These are phyloP conservation scores for Herpetomonas tarakana DNA, from an alignment of 208 protist genomes.

Conservation along the genomic window DNA sequence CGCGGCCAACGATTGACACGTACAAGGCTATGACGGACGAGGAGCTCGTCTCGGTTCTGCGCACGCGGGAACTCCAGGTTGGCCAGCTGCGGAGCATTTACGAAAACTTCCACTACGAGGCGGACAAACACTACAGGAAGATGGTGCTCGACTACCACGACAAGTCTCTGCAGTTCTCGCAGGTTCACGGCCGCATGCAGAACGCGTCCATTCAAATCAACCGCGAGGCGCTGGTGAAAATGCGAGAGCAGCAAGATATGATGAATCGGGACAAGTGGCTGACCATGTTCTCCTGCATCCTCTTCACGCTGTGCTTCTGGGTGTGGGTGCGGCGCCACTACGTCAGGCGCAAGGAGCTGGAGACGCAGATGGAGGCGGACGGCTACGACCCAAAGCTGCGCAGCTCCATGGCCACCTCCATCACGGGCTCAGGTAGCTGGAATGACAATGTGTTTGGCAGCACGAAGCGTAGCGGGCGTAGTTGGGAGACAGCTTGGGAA, in stretches of 20 bases:
- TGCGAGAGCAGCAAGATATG: slow-evolving; percentile 87
- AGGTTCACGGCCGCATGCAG: slow-evolving; percentile 89
- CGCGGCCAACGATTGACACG: slow-evolving; percentile 66
- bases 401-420: slow-evolving; percentile 19
- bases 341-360: slow-evolving; percentile 46
- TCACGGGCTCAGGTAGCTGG: slow-evolving; percentile 56
- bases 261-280: slow-evolving; percentile 76
- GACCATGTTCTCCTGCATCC: slow-evolving; percentile 43
- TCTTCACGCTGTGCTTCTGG: slow-evolving; percentile 73
- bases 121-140: slow-evolving; percentile 69
- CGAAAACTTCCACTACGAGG: slow-evolving; percentile 85
- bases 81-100: slow-evolving; percentile 65
- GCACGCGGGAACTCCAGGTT: slow-evolving; percentile 52
- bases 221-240: slow-evolving; percentile 67
- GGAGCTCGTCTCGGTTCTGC: slow-evolving; percentile 52
- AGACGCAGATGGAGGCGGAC: slow-evolving; percentile 15
- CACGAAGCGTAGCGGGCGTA: slow-evolving; percentile 51
- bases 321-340: slow-evolving; percentile 87
- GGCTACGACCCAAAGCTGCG: neutral
- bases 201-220: slow-evolving; percentile 67
- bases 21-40: slow-evolving; percentile 60
- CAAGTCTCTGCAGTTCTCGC: slow-evolving; percentile 81
- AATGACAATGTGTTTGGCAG: slow-evolving; percentile 62
- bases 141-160: slow-evolving; percentile 91
- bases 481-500: slow-evolving; percentile 74